Percentiles rank a stretch among this genome's conserved stretches.
Conservation (phyloP, 768 basidiomycete species). For the Rhizopogon rudus region DNA sequence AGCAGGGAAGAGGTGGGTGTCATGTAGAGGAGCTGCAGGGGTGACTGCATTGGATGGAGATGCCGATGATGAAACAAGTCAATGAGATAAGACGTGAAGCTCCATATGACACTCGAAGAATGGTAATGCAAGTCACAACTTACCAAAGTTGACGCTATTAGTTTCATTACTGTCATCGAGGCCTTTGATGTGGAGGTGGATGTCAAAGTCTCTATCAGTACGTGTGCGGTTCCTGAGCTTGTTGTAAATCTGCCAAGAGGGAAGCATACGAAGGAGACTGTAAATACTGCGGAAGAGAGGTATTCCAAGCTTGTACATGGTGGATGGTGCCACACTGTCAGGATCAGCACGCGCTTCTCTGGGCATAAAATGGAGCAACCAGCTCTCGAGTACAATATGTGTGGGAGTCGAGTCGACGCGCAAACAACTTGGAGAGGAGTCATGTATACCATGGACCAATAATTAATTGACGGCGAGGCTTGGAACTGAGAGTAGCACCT, state of each 20-base stretch:
- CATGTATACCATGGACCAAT: conserved; percentile 59
- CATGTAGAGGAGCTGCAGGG: conserved; percentile 35
- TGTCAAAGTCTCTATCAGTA: conserved; percentile 36
- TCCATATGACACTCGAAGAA: neutral
- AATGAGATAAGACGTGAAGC: conserved; percentile 9
- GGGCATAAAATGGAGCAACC: conserved; percentile 48
- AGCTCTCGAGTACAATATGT: conserved; percentile 69
- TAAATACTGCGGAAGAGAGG: conserved; percentile 75
- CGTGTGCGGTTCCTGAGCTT: conserved; percentile 44
- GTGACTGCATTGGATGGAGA: conserved; percentile 31
- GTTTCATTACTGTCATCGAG: conserved; percentile 22
- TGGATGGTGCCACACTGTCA: conserved; percentile 58
- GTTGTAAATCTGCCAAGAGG: conserved; percentile 70
- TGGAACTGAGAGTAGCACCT: conserved; percentile 67
- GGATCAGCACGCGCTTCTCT: conserved; percentile 16
- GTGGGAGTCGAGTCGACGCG: conserved; percentile 66
- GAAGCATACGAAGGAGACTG: conserved; percentile 68
- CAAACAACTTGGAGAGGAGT: conserved; percentile 42
- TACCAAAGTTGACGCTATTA: conserved; percentile 33
- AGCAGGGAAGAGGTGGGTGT: conserved; percentile 56
- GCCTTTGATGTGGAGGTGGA: conserved; percentile 42
- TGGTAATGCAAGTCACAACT: conserved; percentile 16
- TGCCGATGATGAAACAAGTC: conserved; percentile 11
- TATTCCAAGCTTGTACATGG: conserved; percentile 83
- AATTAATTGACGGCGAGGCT: conserved; percentile 66